Evolutionary conservation across 441 rosid species (phyloP).

Genomic region (Capsella rubella): DNA sequence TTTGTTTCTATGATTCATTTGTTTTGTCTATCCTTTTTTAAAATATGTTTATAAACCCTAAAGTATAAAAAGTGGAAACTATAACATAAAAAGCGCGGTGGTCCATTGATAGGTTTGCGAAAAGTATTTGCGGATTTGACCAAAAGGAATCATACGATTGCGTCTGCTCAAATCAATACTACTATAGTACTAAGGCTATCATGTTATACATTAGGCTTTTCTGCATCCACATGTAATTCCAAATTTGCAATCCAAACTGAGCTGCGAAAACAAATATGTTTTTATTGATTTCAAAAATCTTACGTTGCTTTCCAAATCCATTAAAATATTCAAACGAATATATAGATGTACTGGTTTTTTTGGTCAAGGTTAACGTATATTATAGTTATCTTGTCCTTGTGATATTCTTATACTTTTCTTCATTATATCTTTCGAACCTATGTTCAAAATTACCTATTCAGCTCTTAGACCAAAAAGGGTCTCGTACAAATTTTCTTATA

Average conservation of each 20-base stretch:
- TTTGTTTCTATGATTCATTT: not conserved
- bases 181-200: not conserved
- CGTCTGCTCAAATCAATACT: constrained; percentile 26
- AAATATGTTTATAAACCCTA: constrained; percentile 19
- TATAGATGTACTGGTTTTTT: not conserved
- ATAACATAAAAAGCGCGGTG: constrained; percentile 18
- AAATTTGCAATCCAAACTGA: not conserved
- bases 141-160: constrained; percentile 24
- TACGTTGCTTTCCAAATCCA: not conserved
- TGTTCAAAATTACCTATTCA: not conserved
- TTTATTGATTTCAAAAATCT: no score
- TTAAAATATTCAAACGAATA: not conserved
- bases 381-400: constrained; percentile 17
- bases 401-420: constrained; percentile 46
- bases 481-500: not conserved
- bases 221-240: not conserved
- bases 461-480: constrained; percentile 25
- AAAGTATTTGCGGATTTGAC: constrained; percentile 27
- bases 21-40: not conserved
- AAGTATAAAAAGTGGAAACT: not conserved
- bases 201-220: not conserved
- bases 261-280: not conserved
- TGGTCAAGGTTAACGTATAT: constrained; percentile 16
- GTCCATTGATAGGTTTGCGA: constrained; percentile 25
- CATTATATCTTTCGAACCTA: constrained; percentile 17